phyloP scores from a whole-genome alignment of 805 yeast genomes.

The Priceomyces haplophilus region DNA sequence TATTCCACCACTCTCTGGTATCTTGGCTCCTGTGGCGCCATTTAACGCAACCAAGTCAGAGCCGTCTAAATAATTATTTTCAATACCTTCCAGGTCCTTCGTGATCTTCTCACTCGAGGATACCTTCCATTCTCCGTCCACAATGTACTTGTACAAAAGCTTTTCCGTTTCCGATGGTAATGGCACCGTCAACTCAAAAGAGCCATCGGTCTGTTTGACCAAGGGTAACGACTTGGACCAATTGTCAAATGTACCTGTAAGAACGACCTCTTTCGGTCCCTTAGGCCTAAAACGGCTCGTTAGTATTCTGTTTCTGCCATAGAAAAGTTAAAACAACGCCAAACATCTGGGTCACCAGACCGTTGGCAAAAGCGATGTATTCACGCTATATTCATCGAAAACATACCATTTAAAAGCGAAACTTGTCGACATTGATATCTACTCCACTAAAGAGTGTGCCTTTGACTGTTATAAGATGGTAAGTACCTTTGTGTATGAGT shows the following conservation, averaged over 20 bases:
- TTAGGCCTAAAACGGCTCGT: constrained; percentile 32
- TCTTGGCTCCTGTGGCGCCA: constrained; percentile 17
- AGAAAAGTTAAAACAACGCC: background rate
- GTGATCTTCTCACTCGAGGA: constrained; percentile 38
- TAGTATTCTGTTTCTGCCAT: background rate
- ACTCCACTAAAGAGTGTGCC: background rate
- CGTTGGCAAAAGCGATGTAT: background rate
- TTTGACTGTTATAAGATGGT: background rate
- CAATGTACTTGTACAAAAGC: constrained; percentile 59
- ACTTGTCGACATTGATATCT: constrained; percentile 25
- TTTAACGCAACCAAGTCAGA: constrained; percentile 27
- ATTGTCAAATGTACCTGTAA: constrained; percentile 69
- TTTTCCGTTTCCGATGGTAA: constrained; percentile 40
- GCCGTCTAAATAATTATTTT: constrained; percentile 47
- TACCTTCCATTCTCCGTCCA: constrained; percentile 65
- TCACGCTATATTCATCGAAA: background rate
- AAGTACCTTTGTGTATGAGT: background rate
- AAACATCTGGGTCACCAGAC: background rate
- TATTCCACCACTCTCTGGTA: constrained; percentile 35
- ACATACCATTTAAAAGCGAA: constrained; percentile 43
- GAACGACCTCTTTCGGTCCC: constrained; percentile 52
- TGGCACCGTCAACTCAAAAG: constrained; percentile 60
- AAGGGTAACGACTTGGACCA: constrained; percentile 61
- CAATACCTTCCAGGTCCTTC: constrained; percentile 48
- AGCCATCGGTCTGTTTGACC: constrained; percentile 58